phyloP scores from a whole-genome alignment of 2,329 filamentous ascomycete species.

The Eutypa lata region DNA sequence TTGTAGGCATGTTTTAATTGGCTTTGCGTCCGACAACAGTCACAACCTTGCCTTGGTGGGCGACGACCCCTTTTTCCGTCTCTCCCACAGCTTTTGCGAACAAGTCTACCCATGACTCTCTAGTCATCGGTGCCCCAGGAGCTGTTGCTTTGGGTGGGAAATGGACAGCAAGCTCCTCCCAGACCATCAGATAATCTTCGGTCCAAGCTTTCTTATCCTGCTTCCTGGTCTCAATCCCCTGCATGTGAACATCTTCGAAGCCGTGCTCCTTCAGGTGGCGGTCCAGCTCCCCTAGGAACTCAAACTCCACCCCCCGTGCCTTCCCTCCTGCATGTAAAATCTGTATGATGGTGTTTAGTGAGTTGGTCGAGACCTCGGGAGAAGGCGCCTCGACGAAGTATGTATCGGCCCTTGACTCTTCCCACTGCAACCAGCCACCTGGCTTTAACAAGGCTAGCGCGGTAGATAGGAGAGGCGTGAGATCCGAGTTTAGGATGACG shows the following conservation, averaged over 20 bases:
- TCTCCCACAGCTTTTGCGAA: neutral
- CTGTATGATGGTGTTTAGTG: slow-evolving; percentile 1
- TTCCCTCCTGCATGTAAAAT: neutral
- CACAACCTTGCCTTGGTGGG: neutral
- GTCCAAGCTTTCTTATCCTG: slow-evolving; percentile 8
- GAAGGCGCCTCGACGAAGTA: neutral
- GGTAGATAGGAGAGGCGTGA: neutral
- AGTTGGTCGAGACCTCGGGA: neutral
- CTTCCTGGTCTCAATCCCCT: neutral
- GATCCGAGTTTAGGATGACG: neutral
- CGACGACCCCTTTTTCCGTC: neutral
- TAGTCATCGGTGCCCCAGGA: neutral
- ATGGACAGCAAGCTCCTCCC: slow-evolving; percentile 2
- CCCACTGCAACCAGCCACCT: slow-evolving; percentile 6
- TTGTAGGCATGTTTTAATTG: neutral
- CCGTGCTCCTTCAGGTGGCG: neutral
- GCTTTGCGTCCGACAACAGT: neutral
- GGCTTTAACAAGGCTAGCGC: slow-evolving; percentile 1
- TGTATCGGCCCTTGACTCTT: slow-evolving; percentile 2
- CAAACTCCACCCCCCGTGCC: neutral
- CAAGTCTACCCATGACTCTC: neutral
- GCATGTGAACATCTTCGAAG: neutral
- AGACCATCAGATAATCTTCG: slow-evolving; percentile 8
- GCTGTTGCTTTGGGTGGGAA: neutral
- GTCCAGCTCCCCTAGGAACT: neutral